Evolutionary conservation across 768 basidiomycete species (phyloP).

Genomic region (Agaricus blazei): DNA sequence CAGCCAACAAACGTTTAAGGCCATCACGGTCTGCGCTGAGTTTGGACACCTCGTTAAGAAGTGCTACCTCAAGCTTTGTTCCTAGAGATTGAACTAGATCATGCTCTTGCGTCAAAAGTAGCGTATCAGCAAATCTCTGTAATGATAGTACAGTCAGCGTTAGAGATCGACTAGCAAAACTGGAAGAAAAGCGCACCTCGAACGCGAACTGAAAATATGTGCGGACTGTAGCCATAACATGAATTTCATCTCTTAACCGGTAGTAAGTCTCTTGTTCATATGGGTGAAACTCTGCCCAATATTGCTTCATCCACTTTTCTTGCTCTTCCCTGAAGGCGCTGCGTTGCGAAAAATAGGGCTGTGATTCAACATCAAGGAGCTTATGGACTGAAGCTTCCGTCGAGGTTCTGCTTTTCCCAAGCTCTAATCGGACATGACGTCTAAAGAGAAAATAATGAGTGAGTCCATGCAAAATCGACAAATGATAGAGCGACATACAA

Average conservation of each 20-base stretch:
- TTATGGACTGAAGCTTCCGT: slow-evolving; percentile 19
- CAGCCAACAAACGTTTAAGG: slow-evolving; percentile 28
- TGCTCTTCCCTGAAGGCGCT: slow-evolving; percentile 15
- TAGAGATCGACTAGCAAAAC: not conserved
- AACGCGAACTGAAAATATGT: slow-evolving; percentile 54
- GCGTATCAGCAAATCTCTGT: slow-evolving; percentile 51
- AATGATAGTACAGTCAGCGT: not conserved
- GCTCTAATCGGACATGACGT: not conserved
- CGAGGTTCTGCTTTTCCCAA: not conserved
- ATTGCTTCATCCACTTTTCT: slow-evolving; percentile 16
- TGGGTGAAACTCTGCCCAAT: not conserved
- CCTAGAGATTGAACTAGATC: slow-evolving; percentile 36
- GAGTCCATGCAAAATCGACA: not conserved
- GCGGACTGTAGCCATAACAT: slow-evolving; percentile 48
- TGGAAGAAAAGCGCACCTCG: slow-evolving; percentile 30
- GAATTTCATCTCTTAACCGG: slow-evolving; percentile 34
- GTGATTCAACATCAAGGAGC: slow-evolving; percentile 31
- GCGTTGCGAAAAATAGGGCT: slow-evolving; percentile 32
- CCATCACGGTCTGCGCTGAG: slow-evolving; percentile 11
- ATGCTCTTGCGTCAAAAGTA: slow-evolving; percentile 47
- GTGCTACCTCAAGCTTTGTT: slow-evolving; percentile 24
- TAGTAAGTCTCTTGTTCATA: not conserved
- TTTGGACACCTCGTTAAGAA: slow-evolving; percentile 24
- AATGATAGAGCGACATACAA: slow-evolving; percentile 2
- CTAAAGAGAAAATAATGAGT: not conserved